Conservation (phyloP, 345 rosid species). For the Noccaea bulbosa region DNA sequence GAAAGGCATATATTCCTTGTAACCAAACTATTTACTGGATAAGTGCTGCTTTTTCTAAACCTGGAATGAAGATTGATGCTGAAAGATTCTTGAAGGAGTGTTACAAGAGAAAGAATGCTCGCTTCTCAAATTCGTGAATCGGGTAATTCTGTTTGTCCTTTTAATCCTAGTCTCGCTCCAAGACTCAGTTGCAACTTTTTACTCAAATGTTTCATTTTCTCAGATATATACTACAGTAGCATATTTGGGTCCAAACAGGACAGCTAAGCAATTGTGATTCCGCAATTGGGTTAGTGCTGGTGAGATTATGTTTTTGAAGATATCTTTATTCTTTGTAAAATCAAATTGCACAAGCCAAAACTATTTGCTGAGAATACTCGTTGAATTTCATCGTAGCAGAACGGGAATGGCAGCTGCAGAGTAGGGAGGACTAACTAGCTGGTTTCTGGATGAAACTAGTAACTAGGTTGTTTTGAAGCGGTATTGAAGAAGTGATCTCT, state of each 20-base stretch:
- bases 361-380: slow-evolving; percentile 10
- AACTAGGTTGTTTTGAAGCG: slow-evolving; percentile 17
- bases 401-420: slow-evolving; percentile 4
- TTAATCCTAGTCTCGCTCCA: slow-evolving; percentile 15
- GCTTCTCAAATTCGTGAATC: slow-evolving; percentile 37
- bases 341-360: slow-evolving; percentile 8
- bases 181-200: slow-evolving; percentile 9
- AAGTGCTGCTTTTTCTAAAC: slow-evolving; percentile 64
- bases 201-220: slow-evolving; percentile 22
- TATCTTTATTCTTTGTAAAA: not conserved
- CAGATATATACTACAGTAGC: slow-evolving; percentile 22
- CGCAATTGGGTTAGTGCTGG: slow-evolving; percentile 20
- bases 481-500: slow-evolving; percentile 16
- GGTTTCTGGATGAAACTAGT: slow-evolving; percentile 18
- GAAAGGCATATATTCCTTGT: slow-evolving; percentile 66
- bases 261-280: slow-evolving; percentile 29
- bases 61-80: slow-evolving; percentile 64
- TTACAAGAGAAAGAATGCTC: slow-evolving; percentile 49
- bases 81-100: slow-evolving; percentile 55
- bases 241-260: slow-evolving; percentile 30
- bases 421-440: slow-evolving; percentile 23
- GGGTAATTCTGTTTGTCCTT: slow-evolving; percentile 34
- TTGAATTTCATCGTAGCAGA: slow-evolving; percentile 19
- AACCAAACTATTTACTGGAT: slow-evolving; percentile 62
- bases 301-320: slow-evolving; percentile 3